Base-by-base conservation (phyloP, 768 basidiomycete genomes). In the Amanita pallidorosea region DNA sequence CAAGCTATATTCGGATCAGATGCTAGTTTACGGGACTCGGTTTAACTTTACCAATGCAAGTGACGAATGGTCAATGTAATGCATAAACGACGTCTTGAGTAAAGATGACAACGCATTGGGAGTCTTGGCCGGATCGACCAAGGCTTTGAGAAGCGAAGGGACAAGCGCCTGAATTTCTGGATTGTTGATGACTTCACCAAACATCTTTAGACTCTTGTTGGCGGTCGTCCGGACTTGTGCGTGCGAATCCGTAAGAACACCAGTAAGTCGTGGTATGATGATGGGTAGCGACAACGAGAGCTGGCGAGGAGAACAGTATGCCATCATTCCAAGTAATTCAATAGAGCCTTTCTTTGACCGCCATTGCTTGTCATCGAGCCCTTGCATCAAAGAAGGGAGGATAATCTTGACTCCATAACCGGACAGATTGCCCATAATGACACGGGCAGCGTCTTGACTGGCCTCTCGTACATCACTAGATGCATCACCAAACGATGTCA, bases 321-420 rank as follows among this genome's bases (percentile, higher is more conserved):
- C 96, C 94, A 98, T 98, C 77, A 93, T 88, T 20, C 96, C 96
- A 53, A 99, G 70, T 5, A 98, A 69, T 63, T 99, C 96, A 54
- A 98, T 97, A 6, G 94, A 94, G 2, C 95, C 96, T 65, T 89
- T 89, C 71, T 98, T 98, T 1, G 92, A 90, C 12, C 96, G 77
- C 96, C 96, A 98, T 61, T 98, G 95, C 62, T 95, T 97, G 65
- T 98, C 96, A 57, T 98, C 94, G 47, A 98, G 69, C 20, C 93
- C 94, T 35, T 83, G 83, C 8, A 99, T 73, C 18, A 99, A 65
- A 2, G 87, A 85, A 0, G 96, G 95, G 13, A 98, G 68, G 53
- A 99, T 92, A 41, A 93, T 79, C 67, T 99, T 98, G 61, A 99
- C 86, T 33, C 93, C 94, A 63, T 97, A 92, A 1, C 85, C 92